phyloP scores from a whole-genome alignment of 768 basidiomycete genomes.

The Calocera cornea region DNA sequence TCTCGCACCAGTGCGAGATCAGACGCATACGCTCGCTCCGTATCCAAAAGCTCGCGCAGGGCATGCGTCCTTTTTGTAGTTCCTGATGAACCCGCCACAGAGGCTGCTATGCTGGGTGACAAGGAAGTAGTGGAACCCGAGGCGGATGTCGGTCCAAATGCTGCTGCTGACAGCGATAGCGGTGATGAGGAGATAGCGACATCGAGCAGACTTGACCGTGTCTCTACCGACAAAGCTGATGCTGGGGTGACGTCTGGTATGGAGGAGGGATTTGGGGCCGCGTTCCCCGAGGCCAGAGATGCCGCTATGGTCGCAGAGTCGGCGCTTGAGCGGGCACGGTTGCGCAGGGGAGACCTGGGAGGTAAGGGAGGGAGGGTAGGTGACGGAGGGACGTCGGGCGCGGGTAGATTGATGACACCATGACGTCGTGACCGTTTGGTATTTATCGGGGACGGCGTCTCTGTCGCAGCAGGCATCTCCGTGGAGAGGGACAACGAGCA shows the following conservation, averaged over 20 bases:
- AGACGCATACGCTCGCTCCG: slow-evolving; percentile 70
- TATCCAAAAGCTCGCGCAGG: slow-evolving; percentile 59
- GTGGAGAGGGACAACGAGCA: neutral
- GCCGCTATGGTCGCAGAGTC: neutral
- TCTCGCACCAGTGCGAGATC: slow-evolving; percentile 67
- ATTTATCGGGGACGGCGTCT: neutral
- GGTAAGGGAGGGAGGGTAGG: slow-evolving; percentile 4
- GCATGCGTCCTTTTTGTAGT: slow-evolving; percentile 61
- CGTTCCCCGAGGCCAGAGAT: neutral
- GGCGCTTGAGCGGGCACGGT: neutral
- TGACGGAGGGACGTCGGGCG: slow-evolving; percentile 10
- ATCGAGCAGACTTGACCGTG: neutral
- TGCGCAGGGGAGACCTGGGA: neutral
- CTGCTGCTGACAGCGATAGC: neutral
- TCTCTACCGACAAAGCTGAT: neutral
- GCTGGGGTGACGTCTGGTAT: neutral
- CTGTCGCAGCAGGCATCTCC: neutral
- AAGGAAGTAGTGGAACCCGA: neutral
- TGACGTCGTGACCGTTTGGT: neutral
- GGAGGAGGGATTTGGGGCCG: neutral
- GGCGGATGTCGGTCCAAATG: neutral
- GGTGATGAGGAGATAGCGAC: neutral
- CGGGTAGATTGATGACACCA: slow-evolving; percentile 6
- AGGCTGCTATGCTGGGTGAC: neutral
- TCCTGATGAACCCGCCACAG: neutral